phyloP scores from a whole-genome alignment of 2,329 filamentous ascomycete species.

The Alternaria arbusti region DNA sequence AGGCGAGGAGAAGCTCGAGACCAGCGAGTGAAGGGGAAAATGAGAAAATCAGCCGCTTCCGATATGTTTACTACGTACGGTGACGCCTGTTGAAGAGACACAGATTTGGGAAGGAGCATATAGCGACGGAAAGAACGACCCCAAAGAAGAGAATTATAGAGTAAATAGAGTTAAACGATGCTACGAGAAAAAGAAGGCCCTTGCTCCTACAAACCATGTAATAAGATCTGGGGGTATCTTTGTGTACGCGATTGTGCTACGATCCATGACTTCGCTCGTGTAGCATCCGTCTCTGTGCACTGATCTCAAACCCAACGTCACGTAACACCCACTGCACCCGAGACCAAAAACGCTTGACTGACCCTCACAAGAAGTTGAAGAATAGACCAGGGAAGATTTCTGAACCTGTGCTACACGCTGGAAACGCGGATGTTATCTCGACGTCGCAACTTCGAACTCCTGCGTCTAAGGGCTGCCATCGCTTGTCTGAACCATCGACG shows the following conservation, averaged over 20 bases:
- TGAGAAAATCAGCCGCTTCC: not conserved
- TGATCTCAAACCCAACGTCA: constrained; percentile 13
- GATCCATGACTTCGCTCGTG: constrained; percentile 7
- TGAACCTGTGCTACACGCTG: not conserved
- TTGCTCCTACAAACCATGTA: constrained; percentile 11
- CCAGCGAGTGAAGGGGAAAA: not conserved
- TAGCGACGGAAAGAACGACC: not conserved
- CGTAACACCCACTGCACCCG: constrained; percentile 10
- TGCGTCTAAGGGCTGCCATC: not conserved
- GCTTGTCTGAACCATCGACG: not conserved
- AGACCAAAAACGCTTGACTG: not conserved
- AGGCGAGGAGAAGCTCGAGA: not conserved
- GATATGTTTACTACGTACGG: not conserved
- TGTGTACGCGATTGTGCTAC: constrained; percentile 11
- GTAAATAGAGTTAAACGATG: not conserved
- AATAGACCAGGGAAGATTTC: not conserved
- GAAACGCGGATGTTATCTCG: not conserved
- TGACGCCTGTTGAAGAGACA: not conserved
- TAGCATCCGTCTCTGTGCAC: constrained; percentile 12
- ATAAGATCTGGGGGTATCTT: constrained; percentile 22
- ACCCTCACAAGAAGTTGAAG: not conserved
- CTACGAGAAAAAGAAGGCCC: not conserved
- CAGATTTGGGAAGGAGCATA: not conserved
- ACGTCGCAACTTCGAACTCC: not conserved
- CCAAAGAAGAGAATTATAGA: not conserved